Conservation (phyloP, 495 filamentous ascomycete species). For the Rhypophila decipiens region DNA sequence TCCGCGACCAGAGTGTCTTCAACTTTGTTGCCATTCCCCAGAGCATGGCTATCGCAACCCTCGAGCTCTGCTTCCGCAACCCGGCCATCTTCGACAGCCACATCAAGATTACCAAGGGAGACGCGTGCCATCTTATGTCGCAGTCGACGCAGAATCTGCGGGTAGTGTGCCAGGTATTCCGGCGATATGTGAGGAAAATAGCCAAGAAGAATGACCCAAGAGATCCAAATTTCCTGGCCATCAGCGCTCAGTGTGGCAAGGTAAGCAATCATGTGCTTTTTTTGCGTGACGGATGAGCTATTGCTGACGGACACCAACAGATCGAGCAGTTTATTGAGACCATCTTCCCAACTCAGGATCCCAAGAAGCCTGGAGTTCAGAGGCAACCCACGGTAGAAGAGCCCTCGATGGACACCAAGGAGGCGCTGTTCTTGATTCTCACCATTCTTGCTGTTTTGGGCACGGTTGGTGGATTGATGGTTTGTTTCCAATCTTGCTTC, state of each 20-base stretch:
- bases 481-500: constrained; percentile 19
- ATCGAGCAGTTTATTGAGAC: constrained; percentile 96
- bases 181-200: constrained; percentile 68
- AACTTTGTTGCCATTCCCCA: constrained; percentile 99
- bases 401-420: constrained; percentile 24
- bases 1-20: constrained; percentile 98
- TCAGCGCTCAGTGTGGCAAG: constrained; percentile 84
- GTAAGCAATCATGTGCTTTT: constrained; percentile 41
- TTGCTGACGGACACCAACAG: constrained; percentile 36
- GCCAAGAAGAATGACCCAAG: constrained; percentile 90
- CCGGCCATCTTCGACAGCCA: constrained; percentile 79
- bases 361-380: constrained; percentile 30
- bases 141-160: constrained; percentile 85
- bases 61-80: constrained; percentile 90
- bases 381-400: constrained; percentile 12
- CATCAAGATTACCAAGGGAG: constrained; percentile 93
- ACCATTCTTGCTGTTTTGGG: constrained; percentile 28
- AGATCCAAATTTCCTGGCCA: constrained; percentile 90
- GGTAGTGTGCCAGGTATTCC: constrained; percentile 73
- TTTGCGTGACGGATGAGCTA: neutral
- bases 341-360: constrained; percentile 71
- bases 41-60: constrained; percentile 92
- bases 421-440: constrained; percentile 28
- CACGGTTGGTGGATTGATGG: constrained; percentile 39
- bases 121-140: constrained; percentile 86